Conservation (phyloP, 305 asterid genomes). For the Striga hermonthica region DNA sequence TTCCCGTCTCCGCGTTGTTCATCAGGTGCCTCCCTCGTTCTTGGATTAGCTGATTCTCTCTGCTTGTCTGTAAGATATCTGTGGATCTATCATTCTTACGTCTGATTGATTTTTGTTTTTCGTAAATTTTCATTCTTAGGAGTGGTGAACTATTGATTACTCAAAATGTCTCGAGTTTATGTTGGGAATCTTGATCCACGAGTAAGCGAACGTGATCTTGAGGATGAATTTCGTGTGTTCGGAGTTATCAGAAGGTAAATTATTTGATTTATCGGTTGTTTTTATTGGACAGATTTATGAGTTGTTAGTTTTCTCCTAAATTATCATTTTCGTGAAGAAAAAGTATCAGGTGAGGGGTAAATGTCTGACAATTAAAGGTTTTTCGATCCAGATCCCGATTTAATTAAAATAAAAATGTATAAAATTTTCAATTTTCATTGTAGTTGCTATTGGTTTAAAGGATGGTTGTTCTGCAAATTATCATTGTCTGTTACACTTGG, state of each 20-base stretch:
- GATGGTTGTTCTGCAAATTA: not conserved
- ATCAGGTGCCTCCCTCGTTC: slow-evolving; percentile 33
- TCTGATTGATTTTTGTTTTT: not conserved
- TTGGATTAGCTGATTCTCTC: not conserved
- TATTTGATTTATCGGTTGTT: too few relatives aligned
- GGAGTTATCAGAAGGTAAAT: slow-evolving; percentile 79
- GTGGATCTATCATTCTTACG: slow-evolving; percentile 14
- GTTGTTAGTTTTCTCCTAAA: too few relatives aligned
- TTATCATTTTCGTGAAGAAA: too few relatives aligned
- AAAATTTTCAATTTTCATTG: too few relatives aligned
- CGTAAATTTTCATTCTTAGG: slow-evolving; percentile 11
- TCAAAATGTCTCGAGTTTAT: slow-evolving; percentile 79
- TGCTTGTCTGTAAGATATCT: not conserved
- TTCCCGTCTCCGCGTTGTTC: slow-evolving; percentile 27
- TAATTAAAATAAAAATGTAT: too few relatives aligned
- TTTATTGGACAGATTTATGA: too few relatives aligned
- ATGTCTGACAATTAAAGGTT: too few relatives aligned
- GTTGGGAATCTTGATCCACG: slow-evolving; percentile 90
- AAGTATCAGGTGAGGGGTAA: too few relatives aligned
- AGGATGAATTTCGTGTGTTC: slow-evolving; percentile 79
- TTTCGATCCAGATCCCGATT: too few relatives aligned
- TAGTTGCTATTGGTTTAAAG: too few relatives aligned
- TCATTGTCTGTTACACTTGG: not conserved
- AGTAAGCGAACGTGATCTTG: slow-evolving; percentile 83
- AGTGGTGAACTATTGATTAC: not conserved